phyloP scores from a whole-genome alignment of 2,329 filamentous ascomycete genomes.

The Hypomyces rosellus region DNA sequence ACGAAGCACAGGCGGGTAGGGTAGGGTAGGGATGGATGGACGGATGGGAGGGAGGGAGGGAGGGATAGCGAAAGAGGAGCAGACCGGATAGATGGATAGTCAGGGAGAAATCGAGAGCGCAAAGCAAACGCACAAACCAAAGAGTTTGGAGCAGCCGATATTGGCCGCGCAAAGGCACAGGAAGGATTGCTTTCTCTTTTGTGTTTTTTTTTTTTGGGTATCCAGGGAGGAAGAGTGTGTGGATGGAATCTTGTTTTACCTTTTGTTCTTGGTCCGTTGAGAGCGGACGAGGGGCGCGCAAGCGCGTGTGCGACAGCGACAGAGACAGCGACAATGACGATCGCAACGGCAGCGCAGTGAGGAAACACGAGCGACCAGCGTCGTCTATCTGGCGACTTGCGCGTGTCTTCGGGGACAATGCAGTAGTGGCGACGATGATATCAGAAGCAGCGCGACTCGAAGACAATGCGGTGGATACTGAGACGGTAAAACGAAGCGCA shows the following conservation, averaged over 20 bases:
- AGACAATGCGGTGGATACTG: background rate
- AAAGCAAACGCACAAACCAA: background rate
- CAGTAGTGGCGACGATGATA: slow-evolving; percentile 8
- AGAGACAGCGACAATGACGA: slow-evolving; percentile 6
- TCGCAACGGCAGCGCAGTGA: slow-evolving; percentile 4
- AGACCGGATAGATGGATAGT: background rate
- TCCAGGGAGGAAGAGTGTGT: background rate
- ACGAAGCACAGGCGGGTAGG: slow-evolving; percentile 10
- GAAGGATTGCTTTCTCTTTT: background rate
- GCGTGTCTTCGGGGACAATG: slow-evolving; percentile 7
- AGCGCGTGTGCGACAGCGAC: slow-evolving; percentile 11
- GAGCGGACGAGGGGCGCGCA: slow-evolving; percentile 8
- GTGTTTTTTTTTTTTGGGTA: slow-evolving; percentile 2
- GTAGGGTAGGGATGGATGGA: slow-evolving; percentile 1
- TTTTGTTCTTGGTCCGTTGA: slow-evolving; percentile 1
- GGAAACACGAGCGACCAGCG: slow-evolving; percentile 8
- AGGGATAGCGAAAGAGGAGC: background rate
- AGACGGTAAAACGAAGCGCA: background rate
- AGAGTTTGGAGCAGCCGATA: slow-evolving; percentile 1
- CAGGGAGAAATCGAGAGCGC: background rate
- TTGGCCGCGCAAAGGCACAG: slow-evolving; percentile 2
- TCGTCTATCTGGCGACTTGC: slow-evolving; percentile 9
- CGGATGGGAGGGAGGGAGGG: background rate
- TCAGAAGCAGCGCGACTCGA: slow-evolving; percentile 9
- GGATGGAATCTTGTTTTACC: slow-evolving; percentile 7